Evolutionary conservation across 208 protist species (phyloP).

Genomic region (Vickermania spadyakhi): DNA sequence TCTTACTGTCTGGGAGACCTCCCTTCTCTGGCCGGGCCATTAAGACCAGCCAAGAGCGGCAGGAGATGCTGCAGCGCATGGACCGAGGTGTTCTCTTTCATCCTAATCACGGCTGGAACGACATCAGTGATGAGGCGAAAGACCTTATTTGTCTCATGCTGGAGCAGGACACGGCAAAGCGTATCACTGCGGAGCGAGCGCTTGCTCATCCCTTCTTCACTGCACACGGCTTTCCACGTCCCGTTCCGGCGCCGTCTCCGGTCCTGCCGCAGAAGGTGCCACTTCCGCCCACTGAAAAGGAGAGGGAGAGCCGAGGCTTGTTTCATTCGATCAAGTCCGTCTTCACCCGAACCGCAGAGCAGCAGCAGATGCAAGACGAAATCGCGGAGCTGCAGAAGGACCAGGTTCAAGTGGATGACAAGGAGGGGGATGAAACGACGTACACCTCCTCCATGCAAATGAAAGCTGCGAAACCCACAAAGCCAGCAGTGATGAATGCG

Average conservation of each 20-base stretch:
- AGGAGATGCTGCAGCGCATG: conserved; percentile 59
- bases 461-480: conserved; percentile 14
- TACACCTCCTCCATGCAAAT: conserved; percentile 44
- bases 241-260: conserved; percentile 22
- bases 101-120: conserved; percentile 55
- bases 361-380: conserved; percentile 44
- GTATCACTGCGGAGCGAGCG: conserved; percentile 59
- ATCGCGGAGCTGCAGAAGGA: conserved; percentile 49
- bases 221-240: conserved; percentile 27
- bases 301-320: not conserved
- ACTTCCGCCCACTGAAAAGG: conserved; percentile 9
- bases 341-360: conserved; percentile 17
- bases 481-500: conserved; percentile 66
- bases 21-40: conserved; percentile 78
- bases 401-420: conserved; percentile 36
- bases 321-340: conserved; percentile 13
- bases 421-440: conserved; percentile 62
- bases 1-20: conserved; percentile 71
- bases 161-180: conserved; percentile 46
- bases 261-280: conserved; percentile 8
- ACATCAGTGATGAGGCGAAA: conserved; percentile 68
- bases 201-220: conserved; percentile 80
- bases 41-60: conserved; percentile 68
- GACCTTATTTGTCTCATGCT: conserved; percentile 74
- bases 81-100: conserved; percentile 82